A percentile compares a stretch with the other conserved stretches of the same genome.
Conservation (phyloP, 345 rosid genomes). For the Brassica napus region Da-Ae NC_063444.1:16201001-16201500, state of each 20-base stretch:
- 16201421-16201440: conserved; percentile 29
- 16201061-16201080: no score
- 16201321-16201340: not conserved
- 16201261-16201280: not conserved
- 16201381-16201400: conserved; percentile 4
- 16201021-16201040: no score
- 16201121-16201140: not conserved
- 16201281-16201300: conserved; percentile 15
- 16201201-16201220: not conserved
- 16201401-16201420: conserved; percentile 30
- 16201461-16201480: conserved; percentile 19
- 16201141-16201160: not conserved
- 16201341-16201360: conserved; percentile 30
- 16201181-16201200: not conserved
- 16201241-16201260: not conserved
- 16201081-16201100: no score
- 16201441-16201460: conserved; percentile 33
- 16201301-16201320: not conserved
- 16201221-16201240: not conserved
- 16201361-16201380: conserved; percentile 29
- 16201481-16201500: conserved; percentile 23
- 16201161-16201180: not conserved
- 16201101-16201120: not conserved
- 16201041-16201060: no score
- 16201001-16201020: no score